A percentile compares a stretch with the other conserved stretches of the same genome.
These are phyloP conservation scores for Trypanosoma scelopori DNA, from an alignment of 208 protist species.

Conservation along the genomic window DNA sequence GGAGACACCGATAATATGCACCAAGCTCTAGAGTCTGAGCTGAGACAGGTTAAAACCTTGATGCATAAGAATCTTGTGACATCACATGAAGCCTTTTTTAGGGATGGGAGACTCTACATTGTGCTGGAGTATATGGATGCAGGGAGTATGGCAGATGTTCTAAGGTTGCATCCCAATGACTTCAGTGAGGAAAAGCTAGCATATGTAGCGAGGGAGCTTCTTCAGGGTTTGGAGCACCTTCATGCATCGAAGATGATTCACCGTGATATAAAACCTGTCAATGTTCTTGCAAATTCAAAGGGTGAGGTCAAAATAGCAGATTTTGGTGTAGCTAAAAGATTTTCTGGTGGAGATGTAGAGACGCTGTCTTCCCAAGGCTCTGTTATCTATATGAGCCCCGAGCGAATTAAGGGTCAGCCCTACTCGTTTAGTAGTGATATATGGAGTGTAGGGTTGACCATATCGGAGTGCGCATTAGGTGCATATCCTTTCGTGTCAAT, in stretches of 20 bases:
- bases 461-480: slow-evolving; percentile 86
- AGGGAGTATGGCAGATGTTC: slow-evolving; percentile 86
- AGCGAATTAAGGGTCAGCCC: slow-evolving; percentile 83
- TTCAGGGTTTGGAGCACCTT: slow-evolving; percentile 82
- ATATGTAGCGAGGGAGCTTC: slow-evolving; percentile 82
- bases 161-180: slow-evolving; percentile 60
- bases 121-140: slow-evolving; percentile 90
- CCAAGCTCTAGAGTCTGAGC: slow-evolving; percentile 66
- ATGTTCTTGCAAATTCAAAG: slow-evolving; percentile 95
- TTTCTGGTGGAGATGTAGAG: slow-evolving; percentile 71
- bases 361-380: slow-evolving; percentile 89
- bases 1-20: slow-evolving; percentile 75
- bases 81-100: slow-evolving; percentile 91
- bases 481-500: slow-evolving; percentile 81
- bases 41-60: slow-evolving; percentile 78
- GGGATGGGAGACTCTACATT: slow-evolving; percentile 85
- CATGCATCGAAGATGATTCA: slow-evolving; percentile 92
- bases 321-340: slow-evolving; percentile 94
- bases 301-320: slow-evolving; percentile 97
- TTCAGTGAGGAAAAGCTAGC: slow-evolving; percentile 82
- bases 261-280: slow-evolving; percentile 96
- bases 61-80: slow-evolving; percentile 89
- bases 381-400: slow-evolving; percentile 94
- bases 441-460: slow-evolving; percentile 90
- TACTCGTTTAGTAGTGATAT: slow-evolving; percentile 93